A percentile compares a stretch with the other conserved stretches of the same genome.
Conservation (phyloP, 2,329 filamentous ascomycete genomes). For the Cytospora mali region DNA sequence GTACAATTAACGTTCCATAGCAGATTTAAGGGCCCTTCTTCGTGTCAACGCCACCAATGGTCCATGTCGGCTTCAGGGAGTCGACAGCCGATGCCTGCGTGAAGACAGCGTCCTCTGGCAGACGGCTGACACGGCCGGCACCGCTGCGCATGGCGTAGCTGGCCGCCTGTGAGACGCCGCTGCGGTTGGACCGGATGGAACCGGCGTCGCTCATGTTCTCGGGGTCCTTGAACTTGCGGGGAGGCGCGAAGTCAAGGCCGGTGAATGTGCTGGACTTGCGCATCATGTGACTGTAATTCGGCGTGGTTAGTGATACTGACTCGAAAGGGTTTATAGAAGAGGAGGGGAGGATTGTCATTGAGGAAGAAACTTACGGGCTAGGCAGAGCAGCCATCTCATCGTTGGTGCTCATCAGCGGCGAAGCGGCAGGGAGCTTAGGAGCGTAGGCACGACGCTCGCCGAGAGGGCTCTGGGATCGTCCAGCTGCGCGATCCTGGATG, state of each 20-base stretch:
- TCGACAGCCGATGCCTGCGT: conserved; percentile 68
- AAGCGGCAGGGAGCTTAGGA: conserved; percentile 70
- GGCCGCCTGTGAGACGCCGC: conserved; percentile 73
- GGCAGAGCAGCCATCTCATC: conserved; percentile 85
- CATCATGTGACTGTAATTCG: conserved; percentile 61
- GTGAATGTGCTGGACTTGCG: conserved; percentile 81
- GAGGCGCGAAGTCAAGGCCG: conserved; percentile 77
- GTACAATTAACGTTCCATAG: conserved; percentile 16
- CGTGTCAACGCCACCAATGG: conserved; percentile 46
- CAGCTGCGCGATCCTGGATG: conserved; percentile 68
- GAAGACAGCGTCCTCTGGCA: conserved; percentile 81
- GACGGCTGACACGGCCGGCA: conserved; percentile 82
- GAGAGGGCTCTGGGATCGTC: conserved; percentile 66
- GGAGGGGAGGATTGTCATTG: no score
- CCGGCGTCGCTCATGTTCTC: conserved; percentile 67
- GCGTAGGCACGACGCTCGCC: conserved; percentile 73
- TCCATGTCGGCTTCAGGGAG: conserved; percentile 63
- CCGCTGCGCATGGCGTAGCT: conserved; percentile 75
- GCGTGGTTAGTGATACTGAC: conserved; percentile 37
- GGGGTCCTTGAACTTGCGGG: conserved; percentile 69
- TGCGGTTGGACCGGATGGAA: conserved; percentile 72
- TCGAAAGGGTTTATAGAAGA: neutral
- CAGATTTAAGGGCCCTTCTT: conserved; percentile 32
- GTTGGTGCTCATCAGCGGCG: conserved; percentile 80
- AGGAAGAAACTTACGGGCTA: conserved; percentile 73